phyloP scores from a whole-genome alignment of 2,329 filamentous ascomycete genomes.

The Ceratocystis smalleyi region DNA sequence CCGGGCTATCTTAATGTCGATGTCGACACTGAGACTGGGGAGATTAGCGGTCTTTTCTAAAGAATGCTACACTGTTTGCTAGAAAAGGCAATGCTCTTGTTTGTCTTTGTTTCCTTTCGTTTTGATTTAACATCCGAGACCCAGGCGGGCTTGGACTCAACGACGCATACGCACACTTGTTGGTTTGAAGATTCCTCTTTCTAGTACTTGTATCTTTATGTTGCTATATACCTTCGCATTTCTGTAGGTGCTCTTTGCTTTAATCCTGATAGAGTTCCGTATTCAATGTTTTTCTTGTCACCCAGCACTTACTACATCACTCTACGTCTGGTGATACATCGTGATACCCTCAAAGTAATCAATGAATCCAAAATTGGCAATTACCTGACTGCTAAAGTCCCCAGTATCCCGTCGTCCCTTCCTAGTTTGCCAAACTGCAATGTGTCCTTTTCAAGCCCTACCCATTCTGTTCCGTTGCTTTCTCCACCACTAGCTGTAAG shows the following conservation, averaged over 20 bases:
- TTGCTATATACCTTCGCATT: neutral
- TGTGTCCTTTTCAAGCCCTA: no score
- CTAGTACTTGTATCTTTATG: neutral
- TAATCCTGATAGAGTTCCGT: conserved; percentile 2
- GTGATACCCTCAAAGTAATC: no score
- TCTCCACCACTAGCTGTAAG: neutral
- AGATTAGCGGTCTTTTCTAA: conserved; percentile 82
- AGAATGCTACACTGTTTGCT: neutral
- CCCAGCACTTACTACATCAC: no score
- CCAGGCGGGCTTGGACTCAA: conserved; percentile 9
- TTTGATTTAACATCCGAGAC: conserved; percentile 3
- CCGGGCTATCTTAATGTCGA: conserved; percentile 94
- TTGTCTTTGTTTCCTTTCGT: neutral
- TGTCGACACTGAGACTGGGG: conserved; percentile 63
- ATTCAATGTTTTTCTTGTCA: neutral
- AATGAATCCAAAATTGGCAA: no score
- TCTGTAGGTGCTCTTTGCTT: neutral
- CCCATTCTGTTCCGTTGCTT: neutral
- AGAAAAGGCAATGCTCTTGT: neutral
- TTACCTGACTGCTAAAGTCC: no score
- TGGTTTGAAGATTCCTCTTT: neutral
- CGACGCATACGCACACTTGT: conserved; percentile 9
- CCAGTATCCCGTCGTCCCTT: no score
- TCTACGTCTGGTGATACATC: no score
- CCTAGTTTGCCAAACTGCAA: no score